Evolutionary conservation across 495 filamentous ascomycete species (phyloP).

Genomic region (Glutinoglossum americanum): DNA sequence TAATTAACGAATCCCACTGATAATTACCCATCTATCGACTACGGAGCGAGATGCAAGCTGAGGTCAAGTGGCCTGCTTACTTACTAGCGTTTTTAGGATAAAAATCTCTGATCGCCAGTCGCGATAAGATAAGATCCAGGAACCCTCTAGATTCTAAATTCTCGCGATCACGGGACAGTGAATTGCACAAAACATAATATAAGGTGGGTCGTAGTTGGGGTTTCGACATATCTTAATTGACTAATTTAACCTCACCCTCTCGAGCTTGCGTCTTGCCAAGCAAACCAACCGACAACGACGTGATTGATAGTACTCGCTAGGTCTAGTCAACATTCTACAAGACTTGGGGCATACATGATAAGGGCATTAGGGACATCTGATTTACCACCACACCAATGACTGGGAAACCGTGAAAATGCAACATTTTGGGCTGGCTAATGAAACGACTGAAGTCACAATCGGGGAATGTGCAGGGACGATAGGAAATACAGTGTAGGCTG

Average conservation of each 20-base stretch:
- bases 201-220: neutral
- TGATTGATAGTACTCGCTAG: neutral
- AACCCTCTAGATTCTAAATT: neutral
- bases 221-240: neutral
- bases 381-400: neutral
- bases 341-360: neutral
- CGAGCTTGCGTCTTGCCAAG: neutral
- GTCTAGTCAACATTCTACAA: neutral
- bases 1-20: too few relatives aligned
- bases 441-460: neutral
- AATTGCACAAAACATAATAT: too few relatives aligned
- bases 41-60: too few relatives aligned
- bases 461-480: neutral
- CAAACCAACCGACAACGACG: neutral
- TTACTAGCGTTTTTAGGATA: too few relatives aligned
- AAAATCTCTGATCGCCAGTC: too few relatives aligned
- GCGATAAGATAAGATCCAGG: neutral
- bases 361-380: neutral
- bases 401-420: conserved; percentile 1
- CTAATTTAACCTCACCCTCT: conserved; percentile 1
- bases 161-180: too few relatives aligned
- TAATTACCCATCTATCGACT: too few relatives aligned
- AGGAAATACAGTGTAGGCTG: neutral
- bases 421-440: neutral
- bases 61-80: too few relatives aligned